Base-by-base conservation (phyloP, 148 eudicot species). In the Amaranthus cruentus region DNA sequence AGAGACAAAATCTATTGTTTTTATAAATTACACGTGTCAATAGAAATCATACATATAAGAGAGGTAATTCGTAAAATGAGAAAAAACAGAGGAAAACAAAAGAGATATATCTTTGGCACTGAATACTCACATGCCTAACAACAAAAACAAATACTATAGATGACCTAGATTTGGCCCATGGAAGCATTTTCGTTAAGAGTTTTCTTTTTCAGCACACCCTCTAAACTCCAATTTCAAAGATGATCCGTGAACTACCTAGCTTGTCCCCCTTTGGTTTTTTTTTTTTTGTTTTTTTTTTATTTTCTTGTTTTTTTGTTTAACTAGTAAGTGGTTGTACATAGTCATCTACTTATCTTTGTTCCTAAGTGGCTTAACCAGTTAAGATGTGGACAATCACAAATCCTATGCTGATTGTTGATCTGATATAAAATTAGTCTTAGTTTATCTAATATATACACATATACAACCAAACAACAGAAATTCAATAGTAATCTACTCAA, bases 171-270 rank as follows among this genome's bases (percentile, higher is more conserved):
- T 72, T 56, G 15, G 42, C 11, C 14, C 11, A 48, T 72, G 51
- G 75, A 72, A 77, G 76, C 66, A 47, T 72, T 66, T 57, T 73
- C 55, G 11, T 76, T 66, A 28, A 28, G 55, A 28, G 67, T n/a
- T 43, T 58, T 43, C 54, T 58, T 73, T 66, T 66, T 6, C 11
- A 59, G 47, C 73, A 38, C 73, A 69, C 55, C 3, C 18, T 57
- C n/a, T 11, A 15, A 70, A 62, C 80, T 61, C 63, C 47, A 62
- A 62, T 50, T 70, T 70, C 78, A 69, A 79, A 21, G 51, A 55
- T 75, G 75, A 75, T 79, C 82, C 75, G 82, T 79, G 78, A 79
- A 49, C 66, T 6, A 4, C 58, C 59, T 53, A 28, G 38, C 38
- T 51, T 67, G 11, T 47, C 55, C 13, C 14, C 6, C 13, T 38